Evolutionary conservation across 2,329 filamentous ascomycete species (phyloP).

Genomic region (Dothistroma septosporum): DNA sequence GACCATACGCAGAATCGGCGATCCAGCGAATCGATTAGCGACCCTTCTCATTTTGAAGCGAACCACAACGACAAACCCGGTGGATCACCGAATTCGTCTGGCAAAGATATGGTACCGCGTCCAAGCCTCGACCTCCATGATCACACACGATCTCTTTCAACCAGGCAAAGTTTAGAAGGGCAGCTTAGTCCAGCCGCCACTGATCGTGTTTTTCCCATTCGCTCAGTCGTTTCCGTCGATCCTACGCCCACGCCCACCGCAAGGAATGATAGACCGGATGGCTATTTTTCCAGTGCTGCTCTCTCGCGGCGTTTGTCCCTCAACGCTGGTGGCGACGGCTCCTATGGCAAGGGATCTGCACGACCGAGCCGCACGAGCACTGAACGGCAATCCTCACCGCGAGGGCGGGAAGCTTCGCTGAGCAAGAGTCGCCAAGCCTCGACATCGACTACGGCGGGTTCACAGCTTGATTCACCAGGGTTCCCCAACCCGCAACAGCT

Average conservation of each 20-base stretch:
- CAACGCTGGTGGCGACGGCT: neutral
- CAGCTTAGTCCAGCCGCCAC: slow-evolving; percentile 40
- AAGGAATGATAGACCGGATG: slow-evolving; percentile 19
- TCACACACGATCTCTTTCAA: slow-evolving; percentile 6
- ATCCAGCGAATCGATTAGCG: slow-evolving; percentile 6
- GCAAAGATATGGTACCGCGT: slow-evolving; percentile 6
- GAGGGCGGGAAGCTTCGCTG: neutral
- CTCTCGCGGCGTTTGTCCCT: slow-evolving; percentile 22
- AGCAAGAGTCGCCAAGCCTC: slow-evolving; percentile 14
- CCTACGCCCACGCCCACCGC: slow-evolving; percentile 41
- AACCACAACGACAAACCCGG: neutral
- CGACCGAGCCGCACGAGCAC: slow-evolving; percentile 10
- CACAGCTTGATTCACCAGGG: slow-evolving; percentile 4
- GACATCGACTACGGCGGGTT: slow-evolving; percentile 13
- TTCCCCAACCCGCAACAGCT: slow-evolving; percentile 11
- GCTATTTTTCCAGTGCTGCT: slow-evolving; percentile 37
- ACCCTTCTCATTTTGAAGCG: neutral
- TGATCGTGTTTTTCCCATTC: slow-evolving; percentile 74
- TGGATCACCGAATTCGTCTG: slow-evolving; percentile 3
- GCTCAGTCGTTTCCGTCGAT: slow-evolving; percentile 71
- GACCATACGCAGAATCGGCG: slow-evolving; percentile 4
- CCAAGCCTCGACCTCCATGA: slow-evolving; percentile 2
- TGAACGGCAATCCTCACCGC: slow-evolving; percentile 6
- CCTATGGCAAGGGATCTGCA: neutral
- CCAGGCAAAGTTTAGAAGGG: slow-evolving; percentile 18